Percentiles rank a stretch among this genome's conserved stretches.
Evolutionary conservation across 805 yeast species (phyloP).

Genomic region (Pichia kluyveri): DNA sequence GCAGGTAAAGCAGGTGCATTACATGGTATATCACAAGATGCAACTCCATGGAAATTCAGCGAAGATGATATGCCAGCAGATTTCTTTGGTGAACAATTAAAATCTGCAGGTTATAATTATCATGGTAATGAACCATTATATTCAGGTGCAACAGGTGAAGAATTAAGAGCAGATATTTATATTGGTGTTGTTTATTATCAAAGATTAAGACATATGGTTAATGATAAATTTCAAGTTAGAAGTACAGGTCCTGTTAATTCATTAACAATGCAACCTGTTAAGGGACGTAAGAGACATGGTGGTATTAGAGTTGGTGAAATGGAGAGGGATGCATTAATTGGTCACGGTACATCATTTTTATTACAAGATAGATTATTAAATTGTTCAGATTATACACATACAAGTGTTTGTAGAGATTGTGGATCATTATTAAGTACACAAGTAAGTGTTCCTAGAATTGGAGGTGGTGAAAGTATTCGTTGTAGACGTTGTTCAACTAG

Average conservation of each 20-base stretch:
- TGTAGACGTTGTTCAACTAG: slow-evolving; percentile 87
- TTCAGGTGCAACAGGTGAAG: slow-evolving; percentile 98
- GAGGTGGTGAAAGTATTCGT: slow-evolving; percentile 64
- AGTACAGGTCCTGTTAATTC: slow-evolving; percentile 97
- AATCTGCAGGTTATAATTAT: slow-evolving; percentile 84
- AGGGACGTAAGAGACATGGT: slow-evolving; percentile 97
- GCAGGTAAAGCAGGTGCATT: slow-evolving; percentile 99
- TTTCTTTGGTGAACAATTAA: slow-evolving; percentile 89
- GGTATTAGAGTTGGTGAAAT: slow-evolving; percentile 99
- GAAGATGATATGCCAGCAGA: slow-evolving; percentile 96
- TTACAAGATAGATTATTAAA: slow-evolving; percentile 91
- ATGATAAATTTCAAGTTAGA: slow-evolving; percentile 98
- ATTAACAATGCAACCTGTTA: slow-evolving; percentile 97
- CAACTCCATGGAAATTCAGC: slow-evolving; percentile 91
- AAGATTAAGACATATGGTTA: slow-evolving; percentile 98
- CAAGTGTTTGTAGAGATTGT: slow-evolving; percentile 84
- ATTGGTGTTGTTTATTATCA: slow-evolving; percentile 97
- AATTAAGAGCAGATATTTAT: slow-evolving; percentile 89
- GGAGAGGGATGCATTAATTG: slow-evolving; percentile 99
- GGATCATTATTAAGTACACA: slow-evolving; percentile 89
- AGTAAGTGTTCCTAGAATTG: slow-evolving; percentile 84
- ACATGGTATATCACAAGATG: slow-evolving; percentile 95
- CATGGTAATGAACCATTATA: slow-evolving; percentile 99
- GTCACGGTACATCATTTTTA: slow-evolving; percentile 94
- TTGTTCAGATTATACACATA: slow-evolving; percentile 92